phyloP scores from a whole-genome alignment of 2,329 filamentous ascomycete species.

The Meredithiella fracta region DNA sequence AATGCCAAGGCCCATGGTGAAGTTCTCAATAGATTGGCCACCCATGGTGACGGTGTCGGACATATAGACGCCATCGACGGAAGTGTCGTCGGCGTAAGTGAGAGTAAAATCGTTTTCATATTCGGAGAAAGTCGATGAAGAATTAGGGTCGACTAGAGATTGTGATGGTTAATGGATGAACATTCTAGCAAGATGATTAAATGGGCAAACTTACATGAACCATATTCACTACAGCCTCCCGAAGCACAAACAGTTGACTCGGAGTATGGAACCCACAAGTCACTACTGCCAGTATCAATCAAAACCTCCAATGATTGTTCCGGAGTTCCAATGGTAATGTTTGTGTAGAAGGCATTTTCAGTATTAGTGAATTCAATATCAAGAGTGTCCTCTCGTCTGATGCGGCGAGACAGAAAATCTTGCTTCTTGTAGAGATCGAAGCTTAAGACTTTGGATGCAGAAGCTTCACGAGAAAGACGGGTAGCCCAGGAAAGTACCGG shows the following conservation, averaged over 20 bases:
- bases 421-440: conserved; percentile 3
- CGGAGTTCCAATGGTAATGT: conserved; percentile 40
- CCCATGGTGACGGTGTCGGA: conserved; percentile 40
- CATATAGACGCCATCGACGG: conserved; percentile 41
- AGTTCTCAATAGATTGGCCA: conserved; percentile 31
- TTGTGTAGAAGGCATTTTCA: conserved; percentile 34
- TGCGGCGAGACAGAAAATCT: neutral
- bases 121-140: conserved; percentile 31
- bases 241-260: conserved; percentile 25
- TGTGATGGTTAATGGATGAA: conserved; percentile 14
- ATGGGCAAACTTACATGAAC: conserved; percentile 22
- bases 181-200: neutral
- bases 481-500: neutral
- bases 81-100: conserved; percentile 43
- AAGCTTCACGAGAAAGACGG: neutral
- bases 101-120: conserved; percentile 37
- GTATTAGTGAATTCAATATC: conserved; percentile 3
- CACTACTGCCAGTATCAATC: conserved; percentile 49
- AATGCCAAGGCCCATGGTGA: conserved; percentile 42
- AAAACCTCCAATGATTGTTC: conserved; percentile 39
- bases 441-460: neutral
- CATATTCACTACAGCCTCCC: conserved; percentile 15
- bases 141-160: conserved; percentile 27
- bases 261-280: conserved; percentile 41
- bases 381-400: neutral